phyloP scores from a whole-genome alignment of 306 rosid genomes.

The Corylus heterophylla region DNA sequence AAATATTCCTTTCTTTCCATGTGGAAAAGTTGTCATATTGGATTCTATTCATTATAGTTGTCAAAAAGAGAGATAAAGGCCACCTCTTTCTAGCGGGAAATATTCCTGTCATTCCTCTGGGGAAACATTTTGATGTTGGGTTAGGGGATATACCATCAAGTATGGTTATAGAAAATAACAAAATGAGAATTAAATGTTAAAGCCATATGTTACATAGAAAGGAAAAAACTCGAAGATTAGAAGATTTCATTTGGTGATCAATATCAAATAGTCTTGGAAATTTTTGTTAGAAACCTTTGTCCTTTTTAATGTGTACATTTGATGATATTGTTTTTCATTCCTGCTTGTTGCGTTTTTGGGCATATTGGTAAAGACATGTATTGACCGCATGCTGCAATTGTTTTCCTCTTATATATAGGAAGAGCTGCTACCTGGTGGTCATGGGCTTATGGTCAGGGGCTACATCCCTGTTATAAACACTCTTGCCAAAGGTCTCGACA shows the following conservation, averaged over 20 bases:
- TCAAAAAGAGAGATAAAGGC: neutral
- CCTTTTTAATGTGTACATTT: neutral
- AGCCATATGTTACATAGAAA: neutral
- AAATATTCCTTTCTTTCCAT: too few species aligned
- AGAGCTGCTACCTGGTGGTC: slow-evolving; percentile 97
- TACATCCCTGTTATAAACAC: slow-evolving; percentile 91
- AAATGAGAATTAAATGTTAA: neutral
- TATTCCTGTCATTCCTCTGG: neutral
- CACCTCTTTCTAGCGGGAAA: neutral
- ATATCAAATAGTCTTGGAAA: neutral
- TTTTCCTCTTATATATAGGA: slow-evolving; percentile 51
- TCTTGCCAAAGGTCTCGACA: slow-evolving; percentile 92
- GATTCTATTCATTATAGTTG: too few species aligned
- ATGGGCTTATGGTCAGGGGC: slow-evolving; percentile 97
- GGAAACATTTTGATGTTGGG: neutral
- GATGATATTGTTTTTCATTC: neutral
- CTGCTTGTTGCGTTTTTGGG: neutral
- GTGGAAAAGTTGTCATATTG: too few species aligned
- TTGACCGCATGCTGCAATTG: slow-evolving; percentile 8
- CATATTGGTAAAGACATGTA: neutral
- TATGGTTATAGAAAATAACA: neutral
- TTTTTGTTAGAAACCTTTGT: neutral
- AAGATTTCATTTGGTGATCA: neutral
- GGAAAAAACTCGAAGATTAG: neutral
- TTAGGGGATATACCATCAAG: neutral